These are phyloP conservation scores for Leptoxyphium fumago DNA, from an alignment of 2,329 filamentous ascomycete species.

Conservation along the genomic window DNA sequence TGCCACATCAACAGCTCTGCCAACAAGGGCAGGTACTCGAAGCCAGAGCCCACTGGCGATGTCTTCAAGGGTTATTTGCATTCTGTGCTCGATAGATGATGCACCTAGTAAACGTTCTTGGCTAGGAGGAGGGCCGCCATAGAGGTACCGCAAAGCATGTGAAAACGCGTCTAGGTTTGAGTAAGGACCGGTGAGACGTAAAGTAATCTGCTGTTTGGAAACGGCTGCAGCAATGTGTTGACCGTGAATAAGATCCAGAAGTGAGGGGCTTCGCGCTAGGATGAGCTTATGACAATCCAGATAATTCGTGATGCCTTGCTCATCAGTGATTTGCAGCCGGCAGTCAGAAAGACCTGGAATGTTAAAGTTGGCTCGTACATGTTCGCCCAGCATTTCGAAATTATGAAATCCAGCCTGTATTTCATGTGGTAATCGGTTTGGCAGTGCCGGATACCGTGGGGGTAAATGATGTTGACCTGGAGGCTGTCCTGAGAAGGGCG, in stretches of 20 bases:
- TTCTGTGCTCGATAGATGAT: conserved; percentile 6
- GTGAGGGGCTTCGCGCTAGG: conserved; percentile 15
- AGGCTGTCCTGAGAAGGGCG: not conserved
- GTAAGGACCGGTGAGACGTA: conserved; percentile 10
- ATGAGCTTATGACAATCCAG: conserved; percentile 18
- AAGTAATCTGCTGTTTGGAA: conserved; percentile 7
- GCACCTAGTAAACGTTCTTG: not conserved
- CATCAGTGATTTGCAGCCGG: conserved; percentile 15
- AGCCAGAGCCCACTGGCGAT: conserved; percentile 48
- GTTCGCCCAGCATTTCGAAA: conserved; percentile 15
- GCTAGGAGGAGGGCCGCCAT: conserved; percentile 17
- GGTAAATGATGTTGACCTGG: conserved; percentile 4
- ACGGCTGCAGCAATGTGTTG: conserved; percentile 1
- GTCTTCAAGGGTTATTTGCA: conserved; percentile 41
- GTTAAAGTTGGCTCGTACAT: conserved; percentile 14
- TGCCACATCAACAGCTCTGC: conserved; percentile 46
- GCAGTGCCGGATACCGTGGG: conserved; percentile 3
- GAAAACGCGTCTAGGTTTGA: conserved; percentile 12
- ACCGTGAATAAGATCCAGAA: conserved; percentile 11
- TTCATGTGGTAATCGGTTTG: conserved; percentile 6
- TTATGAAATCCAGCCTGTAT: conserved; percentile 12
- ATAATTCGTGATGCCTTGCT: conserved; percentile 5
- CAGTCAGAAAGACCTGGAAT: conserved; percentile 18
- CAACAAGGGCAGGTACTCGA: conserved; percentile 38
- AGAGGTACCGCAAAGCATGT: conserved; percentile 18